Evolutionary conservation across 371 early-diverging fungal genomes (phyloP).

Genomic region (Apophysomyces sp.): DNA sequence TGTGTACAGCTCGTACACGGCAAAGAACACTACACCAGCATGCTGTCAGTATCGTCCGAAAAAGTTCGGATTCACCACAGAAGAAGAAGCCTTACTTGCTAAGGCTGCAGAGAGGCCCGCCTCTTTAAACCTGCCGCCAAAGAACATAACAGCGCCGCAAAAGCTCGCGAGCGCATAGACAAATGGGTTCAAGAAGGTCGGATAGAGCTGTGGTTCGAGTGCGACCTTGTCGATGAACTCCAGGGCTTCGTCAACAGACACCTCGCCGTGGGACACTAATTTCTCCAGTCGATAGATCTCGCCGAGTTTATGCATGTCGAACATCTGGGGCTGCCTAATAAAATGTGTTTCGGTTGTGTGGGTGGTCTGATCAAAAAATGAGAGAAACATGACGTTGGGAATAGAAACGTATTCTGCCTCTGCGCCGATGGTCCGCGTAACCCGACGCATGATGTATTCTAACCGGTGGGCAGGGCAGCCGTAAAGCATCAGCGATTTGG

Average conservation of each 20-base stretch:
- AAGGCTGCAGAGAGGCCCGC: constrained; percentile 38
- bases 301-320: constrained; percentile 67
- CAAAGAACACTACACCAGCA: constrained; percentile 25
- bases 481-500: constrained; percentile 53
- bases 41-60: too few relatives aligned
- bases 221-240: constrained; percentile 45
- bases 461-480: constrained; percentile 62
- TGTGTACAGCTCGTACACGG: constrained; percentile 19
- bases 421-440: constrained; percentile 56
- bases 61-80: too few relatives aligned
- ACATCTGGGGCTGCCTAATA: constrained; percentile 51
- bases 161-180: constrained; percentile 51
- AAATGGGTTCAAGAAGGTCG: constrained; percentile 46
- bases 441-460: constrained; percentile 47
- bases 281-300: constrained; percentile 57
- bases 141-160: constrained; percentile 47
- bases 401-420: constrained; percentile 69
- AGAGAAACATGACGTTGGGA: constrained; percentile 70
- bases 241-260: constrained; percentile 51
- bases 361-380: constrained; percentile 67
- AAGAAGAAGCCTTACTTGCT: constrained; percentile 25
- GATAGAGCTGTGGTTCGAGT: constrained; percentile 37
- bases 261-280: constrained; percentile 43
- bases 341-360: constrained; percentile 78
- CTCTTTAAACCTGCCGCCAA: constrained; percentile 41